Evolutionary conservation across 331 rosid species (phyloP).

Genomic region (Malus hybrid): DNA sequence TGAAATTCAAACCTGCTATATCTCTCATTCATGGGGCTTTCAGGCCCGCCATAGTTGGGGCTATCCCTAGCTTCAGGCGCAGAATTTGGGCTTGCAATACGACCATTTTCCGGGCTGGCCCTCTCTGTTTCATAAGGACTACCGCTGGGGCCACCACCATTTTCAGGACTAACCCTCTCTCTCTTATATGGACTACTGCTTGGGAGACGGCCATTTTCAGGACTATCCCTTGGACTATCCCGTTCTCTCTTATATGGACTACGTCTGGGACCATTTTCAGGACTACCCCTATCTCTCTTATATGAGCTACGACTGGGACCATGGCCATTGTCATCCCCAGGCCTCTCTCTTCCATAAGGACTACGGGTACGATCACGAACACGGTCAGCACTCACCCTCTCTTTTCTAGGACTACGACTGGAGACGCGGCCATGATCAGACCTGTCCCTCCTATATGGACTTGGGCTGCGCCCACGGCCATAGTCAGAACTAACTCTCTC

Average conservation of each 20-base stretch:
- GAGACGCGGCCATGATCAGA: conserved; percentile 41
- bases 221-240: conserved; percentile 15
- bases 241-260: conserved; percentile 40
- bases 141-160: conserved; percentile 26
- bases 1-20: conserved; percentile 51
- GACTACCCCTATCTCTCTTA: conserved; percentile 34
- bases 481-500: conserved; percentile 61
- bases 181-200: conserved; percentile 22
- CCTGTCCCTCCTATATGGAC: conserved; percentile 67
- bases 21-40: conserved; percentile 74
- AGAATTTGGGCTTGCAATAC: conserved; percentile 37
- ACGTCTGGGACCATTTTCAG: conserved; percentile 36
- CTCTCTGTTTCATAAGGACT: conserved; percentile 44
- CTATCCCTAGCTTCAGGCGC: conserved; percentile 26
- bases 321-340: conserved; percentile 30
- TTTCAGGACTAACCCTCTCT: conserved; percentile 45
- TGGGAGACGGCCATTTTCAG: conserved; percentile 34
- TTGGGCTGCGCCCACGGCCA: conserved; percentile 53
- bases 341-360: conserved; percentile 34
- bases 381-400: conserved; percentile 31
- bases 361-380: conserved; percentile 30
- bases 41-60: conserved; percentile 52
- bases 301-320: conserved; percentile 46
- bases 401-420: conserved; percentile 69
- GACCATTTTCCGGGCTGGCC: conserved; percentile 44